phyloP scores from a whole-genome alignment of 345 rosid genomes.

The Anastatica hierochuntica region DNA sequence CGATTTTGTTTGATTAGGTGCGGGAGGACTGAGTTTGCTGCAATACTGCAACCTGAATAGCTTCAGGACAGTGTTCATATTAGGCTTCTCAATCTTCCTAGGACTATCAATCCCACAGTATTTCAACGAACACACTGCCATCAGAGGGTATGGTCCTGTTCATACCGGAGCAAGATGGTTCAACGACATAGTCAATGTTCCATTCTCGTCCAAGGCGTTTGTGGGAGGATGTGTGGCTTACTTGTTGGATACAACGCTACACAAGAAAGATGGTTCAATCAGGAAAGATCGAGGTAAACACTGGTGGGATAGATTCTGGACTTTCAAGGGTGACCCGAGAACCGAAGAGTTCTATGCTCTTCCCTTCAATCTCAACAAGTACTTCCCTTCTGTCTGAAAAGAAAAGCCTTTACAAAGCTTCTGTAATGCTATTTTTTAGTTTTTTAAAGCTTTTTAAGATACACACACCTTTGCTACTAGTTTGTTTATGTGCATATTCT shows the following conservation, averaged over 20 bases:
- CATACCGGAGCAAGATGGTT: constrained; percentile 92
- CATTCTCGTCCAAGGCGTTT: not conserved
- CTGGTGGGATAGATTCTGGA: constrained; percentile 90
- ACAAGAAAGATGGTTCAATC: constrained; percentile 50
- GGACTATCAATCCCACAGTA: constrained; percentile 86
- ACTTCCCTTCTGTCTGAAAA: constrained; percentile 59
- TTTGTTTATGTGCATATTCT: no score
- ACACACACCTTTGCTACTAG: no score
- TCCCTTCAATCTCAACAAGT: constrained; percentile 89
- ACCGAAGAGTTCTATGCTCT: constrained; percentile 95
- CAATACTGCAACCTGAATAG: constrained; percentile 99
- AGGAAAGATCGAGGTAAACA: constrained; percentile 75
- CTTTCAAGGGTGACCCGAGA: constrained; percentile 80
- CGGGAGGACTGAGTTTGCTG: constrained; percentile 86
- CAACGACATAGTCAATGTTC: constrained; percentile 38
- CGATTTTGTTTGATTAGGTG: constrained; percentile 28
- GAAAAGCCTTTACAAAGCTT: no score
- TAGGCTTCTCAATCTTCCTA: constrained; percentile 73
- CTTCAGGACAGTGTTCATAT: constrained; percentile 85
- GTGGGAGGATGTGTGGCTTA: not conserved
- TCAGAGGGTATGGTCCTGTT: constrained; percentile 60
- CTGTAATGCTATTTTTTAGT: no score
- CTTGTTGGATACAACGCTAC: constrained; percentile 40
- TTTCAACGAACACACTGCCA: not conserved
- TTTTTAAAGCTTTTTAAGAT: no score